Evolutionary conservation across 768 basidiomycete genomes (phyloP).

Genomic region (Trametes cingulata): DNA sequence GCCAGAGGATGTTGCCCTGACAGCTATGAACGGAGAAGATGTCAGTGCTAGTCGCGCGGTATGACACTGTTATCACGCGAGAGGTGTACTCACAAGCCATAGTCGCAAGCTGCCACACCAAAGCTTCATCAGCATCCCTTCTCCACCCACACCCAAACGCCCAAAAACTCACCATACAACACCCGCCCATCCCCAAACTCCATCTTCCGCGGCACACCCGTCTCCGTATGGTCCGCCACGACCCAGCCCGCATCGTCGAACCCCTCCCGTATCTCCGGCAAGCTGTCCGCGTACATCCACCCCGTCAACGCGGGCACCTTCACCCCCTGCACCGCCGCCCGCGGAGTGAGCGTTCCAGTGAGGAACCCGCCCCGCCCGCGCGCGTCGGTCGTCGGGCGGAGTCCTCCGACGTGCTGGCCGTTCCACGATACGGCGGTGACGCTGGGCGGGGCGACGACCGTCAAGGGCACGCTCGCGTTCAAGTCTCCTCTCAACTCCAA

Average conservation of each 20-base stretch:
- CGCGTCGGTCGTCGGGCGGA: slow-evolving; percentile 42
- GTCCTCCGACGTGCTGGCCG: slow-evolving; percentile 41
- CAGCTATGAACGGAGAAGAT: too few relatives aligned
- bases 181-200: slow-evolving; percentile 74
- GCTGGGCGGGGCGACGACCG: slow-evolving; percentile 59
- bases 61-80: background rate
- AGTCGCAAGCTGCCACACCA: slow-evolving; percentile 66
- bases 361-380: slow-evolving; percentile 54
- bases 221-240: slow-evolving; percentile 66
- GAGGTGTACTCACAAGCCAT: slow-evolving; percentile 72
- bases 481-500: slow-evolving; percentile 73
- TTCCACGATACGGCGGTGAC: slow-evolving; percentile 72
- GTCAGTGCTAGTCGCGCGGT: slow-evolving; percentile 14
- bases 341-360: slow-evolving; percentile 44
- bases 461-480: slow-evolving; percentile 56
- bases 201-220: slow-evolving; percentile 70
- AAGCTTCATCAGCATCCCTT: background rate
- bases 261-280: slow-evolving; percentile 61
- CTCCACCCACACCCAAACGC: fast-evolving
- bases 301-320: slow-evolving; percentile 50
- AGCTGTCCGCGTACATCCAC: slow-evolving; percentile 78
- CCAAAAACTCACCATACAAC: slow-evolving; percentile 52
- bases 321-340: slow-evolving; percentile 35
- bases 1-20: slow-evolving; percentile 80
- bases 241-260: slow-evolving; percentile 71